phyloP scores from a whole-genome alignment of 257 asterid genomes.

The Jacaranda mimosifolia region DNA sequence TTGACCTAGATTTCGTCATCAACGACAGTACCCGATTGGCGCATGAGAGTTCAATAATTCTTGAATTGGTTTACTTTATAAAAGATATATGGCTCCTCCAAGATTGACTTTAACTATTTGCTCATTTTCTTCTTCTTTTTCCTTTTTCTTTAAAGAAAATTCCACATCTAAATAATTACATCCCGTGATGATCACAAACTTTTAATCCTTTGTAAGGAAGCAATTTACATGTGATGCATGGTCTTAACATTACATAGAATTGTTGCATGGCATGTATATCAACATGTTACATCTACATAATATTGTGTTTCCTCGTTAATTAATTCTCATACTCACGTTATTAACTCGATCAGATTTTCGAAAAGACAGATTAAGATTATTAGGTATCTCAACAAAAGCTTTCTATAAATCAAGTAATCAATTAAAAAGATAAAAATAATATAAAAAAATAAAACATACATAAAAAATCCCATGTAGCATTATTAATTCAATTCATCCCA shows the following conservation, averaged over 20 bases:
- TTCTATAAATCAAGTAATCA: too few species aligned
- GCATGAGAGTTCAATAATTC: constrained; percentile 35
- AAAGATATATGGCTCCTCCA: constrained; percentile 14
- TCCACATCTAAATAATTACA: constrained; percentile 26
- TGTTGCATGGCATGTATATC: constrained; percentile 10
- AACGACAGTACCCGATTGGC: constrained; percentile 39
- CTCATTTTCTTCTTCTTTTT: constrained; percentile 15
- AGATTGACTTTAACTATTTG: constrained; percentile 39
- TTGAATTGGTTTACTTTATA: constrained; percentile 34
- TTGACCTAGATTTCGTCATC: constrained; percentile 57
- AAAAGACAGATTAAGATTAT: too few species aligned
- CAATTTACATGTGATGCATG: constrained; percentile 10
- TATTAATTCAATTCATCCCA: too few species aligned
- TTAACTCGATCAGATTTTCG: too few species aligned
- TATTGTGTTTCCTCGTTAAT: not conserved
- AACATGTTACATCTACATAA: constrained; percentile 12
- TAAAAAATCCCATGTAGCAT: too few species aligned
- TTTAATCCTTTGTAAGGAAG: constrained; percentile 21
- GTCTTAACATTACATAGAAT: constrained; percentile 7
- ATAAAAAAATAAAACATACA: too few species aligned
- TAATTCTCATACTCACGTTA: too few species aligned
- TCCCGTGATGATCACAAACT: constrained; percentile 34
- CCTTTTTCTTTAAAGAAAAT: not conserved
- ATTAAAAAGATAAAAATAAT: too few species aligned
- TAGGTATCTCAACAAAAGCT: too few species aligned